Evolutionary conservation across 148 eudicot species (phyloP).

Genomic region (Cornus kousa): DNA sequence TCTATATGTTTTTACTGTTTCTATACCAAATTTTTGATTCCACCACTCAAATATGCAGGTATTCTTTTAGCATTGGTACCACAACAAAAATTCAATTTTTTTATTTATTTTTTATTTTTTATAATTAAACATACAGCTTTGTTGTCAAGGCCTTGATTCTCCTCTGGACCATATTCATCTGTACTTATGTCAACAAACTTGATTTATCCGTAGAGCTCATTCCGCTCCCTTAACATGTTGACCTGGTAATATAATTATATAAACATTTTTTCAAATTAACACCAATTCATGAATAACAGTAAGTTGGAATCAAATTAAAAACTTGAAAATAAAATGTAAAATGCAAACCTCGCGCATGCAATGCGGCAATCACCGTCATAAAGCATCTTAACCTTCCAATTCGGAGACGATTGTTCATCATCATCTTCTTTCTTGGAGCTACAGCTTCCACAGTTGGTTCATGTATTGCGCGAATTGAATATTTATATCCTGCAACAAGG

Average conservation of each 20-base stretch:
- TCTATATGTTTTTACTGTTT: too few species aligned
- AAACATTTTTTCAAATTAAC: constrained; percentile 1
- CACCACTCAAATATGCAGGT: neutral
- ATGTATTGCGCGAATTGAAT: constrained; percentile 53
- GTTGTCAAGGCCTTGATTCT: constrained; percentile 88
- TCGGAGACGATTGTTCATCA: constrained; percentile 36
- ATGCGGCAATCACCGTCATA: constrained; percentile 95
- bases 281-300: neutral
- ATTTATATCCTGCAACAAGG: constrained; percentile 30
- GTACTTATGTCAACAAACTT: constrained; percentile 88
- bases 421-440: constrained; percentile 42
- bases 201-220: constrained; percentile 63
- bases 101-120: too few species aligned
- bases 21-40: neutral
- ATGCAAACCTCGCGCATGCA: constrained; percentile 83
- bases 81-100: neutral
- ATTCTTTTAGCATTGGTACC: neutral
- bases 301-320: neutral
- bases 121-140: constrained; percentile 56
- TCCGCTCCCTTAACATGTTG: constrained; percentile 76
- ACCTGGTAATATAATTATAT: constrained; percentile 46
- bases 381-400: constrained; percentile 93
- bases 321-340: neutral
- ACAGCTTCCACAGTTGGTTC: constrained; percentile 52
- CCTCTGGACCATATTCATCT: constrained; percentile 67